A percentile compares a stretch with the other conserved stretches of the same genome.
These are phyloP conservation scores for Choricystis sp. DNA, from an alignment of 139 green algal genomes.

Conservation along the genomic window DNA sequence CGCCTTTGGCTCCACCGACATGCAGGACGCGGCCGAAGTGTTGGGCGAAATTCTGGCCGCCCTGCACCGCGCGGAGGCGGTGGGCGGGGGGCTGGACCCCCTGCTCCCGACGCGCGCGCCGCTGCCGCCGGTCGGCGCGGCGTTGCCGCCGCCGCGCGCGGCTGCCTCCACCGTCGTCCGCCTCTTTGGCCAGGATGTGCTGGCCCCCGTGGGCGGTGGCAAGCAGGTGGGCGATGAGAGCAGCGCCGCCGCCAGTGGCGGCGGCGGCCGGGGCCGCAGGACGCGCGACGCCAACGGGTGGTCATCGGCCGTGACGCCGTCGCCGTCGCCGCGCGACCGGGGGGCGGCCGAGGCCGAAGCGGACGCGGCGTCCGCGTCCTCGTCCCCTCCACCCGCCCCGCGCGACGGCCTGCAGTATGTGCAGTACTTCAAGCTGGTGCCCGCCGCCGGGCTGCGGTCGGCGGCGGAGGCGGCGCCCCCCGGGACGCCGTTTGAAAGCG, in stretches of 20 bases:
- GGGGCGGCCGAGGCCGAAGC: not conserved
- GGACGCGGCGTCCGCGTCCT: not conserved
- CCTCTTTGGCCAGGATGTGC: constrained; percentile 50
- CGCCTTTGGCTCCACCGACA: constrained; percentile 42
- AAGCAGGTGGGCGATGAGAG: not conserved
- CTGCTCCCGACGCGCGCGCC: constrained; percentile 26
- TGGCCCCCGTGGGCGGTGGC: constrained; percentile 8
- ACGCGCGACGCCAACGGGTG: not conserved
- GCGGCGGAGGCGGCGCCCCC: constrained; percentile 2
- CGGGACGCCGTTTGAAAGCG: constrained; percentile 24
- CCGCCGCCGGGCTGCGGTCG: constrained; percentile 20
- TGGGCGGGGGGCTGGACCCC: constrained; percentile 19
- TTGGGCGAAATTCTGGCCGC: constrained; percentile 46
- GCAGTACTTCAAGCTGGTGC: constrained; percentile 57
- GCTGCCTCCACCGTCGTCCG: constrained; percentile 4
- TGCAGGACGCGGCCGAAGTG: constrained; percentile 70
- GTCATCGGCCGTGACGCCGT: not conserved
- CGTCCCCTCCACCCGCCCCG: not conserved
- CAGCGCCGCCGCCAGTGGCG: not conserved
- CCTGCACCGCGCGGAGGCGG: constrained; percentile 41
- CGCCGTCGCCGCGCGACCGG: not conserved
- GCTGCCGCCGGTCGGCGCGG: constrained; percentile 2
- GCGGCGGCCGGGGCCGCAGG: no score
- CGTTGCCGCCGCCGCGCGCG: not conserved
- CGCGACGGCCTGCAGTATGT: constrained; percentile 42